Conservation (phyloP, 2,329 filamentous ascomycete genomes). For the Trichophyton benhamiae region DNA sequence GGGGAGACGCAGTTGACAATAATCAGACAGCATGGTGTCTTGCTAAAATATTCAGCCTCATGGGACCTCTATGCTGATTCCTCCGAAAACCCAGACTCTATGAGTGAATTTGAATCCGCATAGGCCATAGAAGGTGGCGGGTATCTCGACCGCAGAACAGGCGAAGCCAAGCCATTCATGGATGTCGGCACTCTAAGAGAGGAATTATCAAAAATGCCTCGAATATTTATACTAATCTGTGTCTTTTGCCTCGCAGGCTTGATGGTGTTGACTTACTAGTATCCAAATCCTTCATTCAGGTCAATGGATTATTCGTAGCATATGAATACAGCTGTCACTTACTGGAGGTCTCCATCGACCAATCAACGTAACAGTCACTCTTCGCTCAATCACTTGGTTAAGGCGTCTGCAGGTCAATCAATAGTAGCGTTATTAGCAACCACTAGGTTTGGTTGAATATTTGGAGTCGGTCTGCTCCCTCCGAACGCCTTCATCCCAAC, state of each 20-base stretch:
- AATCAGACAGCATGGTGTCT: not conserved
- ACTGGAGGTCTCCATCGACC: no score
- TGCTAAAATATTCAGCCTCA: not conserved
- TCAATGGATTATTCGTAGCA: no score
- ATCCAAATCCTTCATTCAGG: no score
- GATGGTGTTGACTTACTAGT: no score
- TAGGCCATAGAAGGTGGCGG: not conserved
- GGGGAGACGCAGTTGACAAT: not conserved
- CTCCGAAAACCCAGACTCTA: not conserved
- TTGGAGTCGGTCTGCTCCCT: not conserved
- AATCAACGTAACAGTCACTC: no score
- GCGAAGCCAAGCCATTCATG: not conserved
- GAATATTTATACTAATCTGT: no score
- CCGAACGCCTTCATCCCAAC: not conserved
- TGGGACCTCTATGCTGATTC: not conserved
- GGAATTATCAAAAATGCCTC: not conserved
- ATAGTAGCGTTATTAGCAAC: no score
- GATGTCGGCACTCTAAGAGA: not conserved
- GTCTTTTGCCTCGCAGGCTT: no score
- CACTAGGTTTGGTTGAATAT: no score
- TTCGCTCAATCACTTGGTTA: no score
- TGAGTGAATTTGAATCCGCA: not conserved
- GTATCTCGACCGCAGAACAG: not conserved
- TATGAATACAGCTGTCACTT: no score
- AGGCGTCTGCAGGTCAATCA: no score